These are phyloP conservation scores for Dichomitus squalens DNA, from an alignment of 1,284 basidiomycete species.

Conservation along the genomic window DNA sequence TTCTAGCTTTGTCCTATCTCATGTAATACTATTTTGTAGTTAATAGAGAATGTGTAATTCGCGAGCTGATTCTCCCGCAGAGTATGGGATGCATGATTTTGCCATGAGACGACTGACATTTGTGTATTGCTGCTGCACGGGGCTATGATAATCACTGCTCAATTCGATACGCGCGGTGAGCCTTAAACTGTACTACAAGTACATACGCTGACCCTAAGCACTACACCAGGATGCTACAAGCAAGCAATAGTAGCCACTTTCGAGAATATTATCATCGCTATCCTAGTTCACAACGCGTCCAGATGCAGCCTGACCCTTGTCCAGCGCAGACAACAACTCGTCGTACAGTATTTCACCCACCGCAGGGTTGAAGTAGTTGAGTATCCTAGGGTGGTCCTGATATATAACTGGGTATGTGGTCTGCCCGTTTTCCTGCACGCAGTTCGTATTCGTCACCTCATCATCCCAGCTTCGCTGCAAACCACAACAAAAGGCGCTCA, in stretches of 20 bases:
- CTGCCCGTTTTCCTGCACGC: neutral
- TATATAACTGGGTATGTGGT: neutral
- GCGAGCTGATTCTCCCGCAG: neutral
- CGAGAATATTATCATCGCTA: too few relatives aligned
- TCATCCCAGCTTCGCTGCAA: neutral
- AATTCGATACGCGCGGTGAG: too few relatives aligned
- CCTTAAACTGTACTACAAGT: too few relatives aligned
- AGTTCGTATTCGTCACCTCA: neutral
- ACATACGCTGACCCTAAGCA: too few relatives aligned
- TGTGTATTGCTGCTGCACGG: too few relatives aligned
- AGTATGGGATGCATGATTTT: too few relatives aligned
- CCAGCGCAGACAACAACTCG: neutral
- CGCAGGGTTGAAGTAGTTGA: neutral
- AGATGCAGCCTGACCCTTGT: too few relatives aligned
- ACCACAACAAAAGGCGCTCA: neutral
- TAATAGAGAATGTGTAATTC: constrained; percentile 10
- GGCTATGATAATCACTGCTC: too few relatives aligned
- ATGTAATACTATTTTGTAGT: constrained; percentile 12
- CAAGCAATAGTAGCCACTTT: too few relatives aligned
- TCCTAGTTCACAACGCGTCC: too few relatives aligned
- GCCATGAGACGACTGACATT: too few relatives aligned
- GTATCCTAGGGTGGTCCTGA: neutral
- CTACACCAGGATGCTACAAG: too few relatives aligned
- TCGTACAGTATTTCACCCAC: constrained; percentile 2
- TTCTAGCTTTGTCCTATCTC: neutral